Percentiles rank a stretch among this genome's conserved stretches.
Evolutionary conservation across 441 rosid genomes (phyloP).

Genomic region (Gossypium davidsonii): DNA sequence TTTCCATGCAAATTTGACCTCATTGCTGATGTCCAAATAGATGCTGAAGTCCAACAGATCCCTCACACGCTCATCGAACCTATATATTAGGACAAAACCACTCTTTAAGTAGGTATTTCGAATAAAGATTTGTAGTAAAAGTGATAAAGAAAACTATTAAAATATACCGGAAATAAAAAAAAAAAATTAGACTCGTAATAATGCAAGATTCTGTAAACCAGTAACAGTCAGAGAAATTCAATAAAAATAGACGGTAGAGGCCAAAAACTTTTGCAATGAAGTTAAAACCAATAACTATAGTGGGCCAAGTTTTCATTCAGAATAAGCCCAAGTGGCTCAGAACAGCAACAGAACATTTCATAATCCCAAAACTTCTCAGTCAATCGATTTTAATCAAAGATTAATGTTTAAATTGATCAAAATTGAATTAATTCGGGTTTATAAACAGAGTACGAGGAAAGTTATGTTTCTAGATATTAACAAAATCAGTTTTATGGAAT

Average conservation of each 20-base stretch:
- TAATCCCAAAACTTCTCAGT: neutral
- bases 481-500: constrained; percentile 6
- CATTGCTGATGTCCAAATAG: constrained; percentile 94
- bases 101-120: neutral
- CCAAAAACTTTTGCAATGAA: neutral
- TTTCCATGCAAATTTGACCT: constrained; percentile 97
- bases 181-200: neutral
- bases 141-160: neutral
- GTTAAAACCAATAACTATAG: neutral
- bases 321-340: neutral
- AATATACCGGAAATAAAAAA: neutral
- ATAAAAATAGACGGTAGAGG: neutral
- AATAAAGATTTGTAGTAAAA: neutral
- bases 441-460: neutral
- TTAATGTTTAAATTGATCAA: neutral
- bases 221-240: neutral
- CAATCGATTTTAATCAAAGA: neutral
- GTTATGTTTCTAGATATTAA: neutral
- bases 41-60: constrained; percentile 87
- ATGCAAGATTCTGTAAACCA: neutral
- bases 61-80: constrained; percentile 88
- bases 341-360: neutral
- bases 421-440: neutral
- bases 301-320: neutral
- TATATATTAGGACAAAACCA: constrained; percentile 17